These are phyloP conservation scores for Teratosphaeria epicoccoides DNA, from an alignment of 2,329 filamentous ascomycete species.

Conservation along the genomic window DNA sequence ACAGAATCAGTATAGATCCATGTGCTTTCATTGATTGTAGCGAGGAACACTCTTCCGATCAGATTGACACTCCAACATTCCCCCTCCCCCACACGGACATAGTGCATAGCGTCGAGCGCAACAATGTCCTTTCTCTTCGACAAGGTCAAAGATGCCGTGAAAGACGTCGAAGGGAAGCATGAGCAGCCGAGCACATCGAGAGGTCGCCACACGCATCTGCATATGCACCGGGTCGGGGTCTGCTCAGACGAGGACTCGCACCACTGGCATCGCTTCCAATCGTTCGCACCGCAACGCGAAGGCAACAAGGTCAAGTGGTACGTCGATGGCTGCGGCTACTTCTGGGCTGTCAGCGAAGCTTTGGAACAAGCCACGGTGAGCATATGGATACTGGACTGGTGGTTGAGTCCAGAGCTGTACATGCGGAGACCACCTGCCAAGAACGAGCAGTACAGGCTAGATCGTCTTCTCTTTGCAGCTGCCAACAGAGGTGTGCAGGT, in stretches of 20 bases:
- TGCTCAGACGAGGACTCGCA: slow-evolving; percentile 28
- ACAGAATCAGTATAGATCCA: background rate
- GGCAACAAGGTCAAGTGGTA: slow-evolving; percentile 76
- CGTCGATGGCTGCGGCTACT: slow-evolving; percentile 73
- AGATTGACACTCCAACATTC: background rate
- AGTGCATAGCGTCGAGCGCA: background rate
- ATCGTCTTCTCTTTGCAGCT: slow-evolving; percentile 70
- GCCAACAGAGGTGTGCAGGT: slow-evolving; percentile 76
- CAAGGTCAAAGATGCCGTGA: slow-evolving; percentile 44
- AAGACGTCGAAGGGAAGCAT: slow-evolving; percentile 39
- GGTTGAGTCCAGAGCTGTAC: slow-evolving; percentile 81
- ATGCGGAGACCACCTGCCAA: slow-evolving; percentile 69
- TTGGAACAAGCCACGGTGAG: slow-evolving; percentile 65
- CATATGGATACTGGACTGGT: slow-evolving; percentile 68
- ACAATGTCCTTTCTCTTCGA: slow-evolving; percentile 34
- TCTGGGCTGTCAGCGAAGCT: slow-evolving; percentile 73
- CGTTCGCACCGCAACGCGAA: slow-evolving; percentile 62
- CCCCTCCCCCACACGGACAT: background rate
- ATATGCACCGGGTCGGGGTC: slow-evolving; percentile 23
- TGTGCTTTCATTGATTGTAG: background rate
- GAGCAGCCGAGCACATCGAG: slow-evolving; percentile 9
- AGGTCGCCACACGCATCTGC: slow-evolving; percentile 6
- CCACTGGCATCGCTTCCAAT: slow-evolving; percentile 43
- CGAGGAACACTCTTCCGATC: no score
- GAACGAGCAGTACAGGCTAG: slow-evolving; percentile 74